Evolutionary conservation across 2,329 filamentous ascomycete genomes (phyloP), one percentile per base, ranked within the genome.

Genomic region (Tolypocladium ovalisporum): DNA sequence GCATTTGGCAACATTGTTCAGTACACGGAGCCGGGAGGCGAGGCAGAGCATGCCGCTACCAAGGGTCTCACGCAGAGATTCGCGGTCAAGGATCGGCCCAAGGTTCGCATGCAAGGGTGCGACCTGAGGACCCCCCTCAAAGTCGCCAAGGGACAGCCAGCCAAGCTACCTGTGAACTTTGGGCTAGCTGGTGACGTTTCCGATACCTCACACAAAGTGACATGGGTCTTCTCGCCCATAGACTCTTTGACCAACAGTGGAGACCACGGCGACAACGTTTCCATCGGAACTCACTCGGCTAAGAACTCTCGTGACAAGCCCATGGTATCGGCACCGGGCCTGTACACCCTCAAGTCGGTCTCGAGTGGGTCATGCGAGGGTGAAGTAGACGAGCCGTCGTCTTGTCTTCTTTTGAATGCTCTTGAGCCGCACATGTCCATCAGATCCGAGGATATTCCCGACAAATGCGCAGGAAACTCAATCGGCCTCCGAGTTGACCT

Each of bases 381-480:
- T 52, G 92, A 97, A 64, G 85, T 99, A 5, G 81, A 93, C 62
- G 94, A 99, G 70, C 94, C 94, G 34, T 89, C 93, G 2, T 94
- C 92, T n/a, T 97, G 93, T 70, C 79, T 96, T 58, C 76, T 99
- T 56, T 80, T 95, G 62, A 99, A 97, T 63, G 94, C 94, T 6
- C 86, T 94, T 0, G 87, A 96, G 72, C 94, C 94, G 12, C 84
- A 87, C 57, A 71, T 99, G 58, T 78, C 83, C 5, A 76, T 99
- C 54, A 81, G 81, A 36, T 80, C 85, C 8, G 88, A 96, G 64
- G 87, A 91, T 61, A 91, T 99, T 49, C 88, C 90, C 55, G 94
- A 99, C 71, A 96, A 95, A 69, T 99, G 94, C 70, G 93, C 92
- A 39, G 91, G 92, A 53, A 96, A 91, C 67, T 90, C 94, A 0